phyloP scores from a whole-genome alignment of 768 basidiomycete species.

The Chalciporus pseudorubinellus region DNA sequence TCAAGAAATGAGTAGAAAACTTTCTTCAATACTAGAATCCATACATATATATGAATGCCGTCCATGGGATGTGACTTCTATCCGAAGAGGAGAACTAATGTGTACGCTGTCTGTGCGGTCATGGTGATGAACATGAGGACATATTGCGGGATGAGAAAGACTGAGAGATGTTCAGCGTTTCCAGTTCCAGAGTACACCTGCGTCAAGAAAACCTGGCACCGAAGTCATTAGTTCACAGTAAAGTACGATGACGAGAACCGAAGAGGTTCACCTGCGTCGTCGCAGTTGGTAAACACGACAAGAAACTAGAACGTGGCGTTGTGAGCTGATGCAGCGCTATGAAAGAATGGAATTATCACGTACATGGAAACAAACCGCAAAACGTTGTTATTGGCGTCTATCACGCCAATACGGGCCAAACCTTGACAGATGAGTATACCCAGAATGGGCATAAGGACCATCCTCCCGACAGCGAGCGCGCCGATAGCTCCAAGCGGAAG shows the following conservation, averaged over 20 bases:
- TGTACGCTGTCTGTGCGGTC: constrained; percentile 37
- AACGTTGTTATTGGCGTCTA: constrained; percentile 52
- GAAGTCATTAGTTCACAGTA: not conserved
- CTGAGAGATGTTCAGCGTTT: constrained; percentile 55
- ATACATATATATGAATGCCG: not conserved
- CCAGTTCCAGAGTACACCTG: constrained; percentile 69
- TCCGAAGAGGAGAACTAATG: constrained; percentile 36
- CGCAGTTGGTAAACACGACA: constrained; percentile 60
- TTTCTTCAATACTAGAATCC: not conserved
- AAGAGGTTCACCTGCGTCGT: constrained; percentile 48
- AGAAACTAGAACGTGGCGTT: constrained; percentile 39
- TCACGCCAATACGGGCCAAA: constrained; percentile 46
- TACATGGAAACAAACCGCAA: constrained; percentile 69
- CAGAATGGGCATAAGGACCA: constrained; percentile 57
- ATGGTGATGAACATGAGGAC: constrained; percentile 39
- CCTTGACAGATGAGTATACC: constrained; percentile 57
- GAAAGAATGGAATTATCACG: constrained; percentile 26
- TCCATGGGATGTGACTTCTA: not conserved
- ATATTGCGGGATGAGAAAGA: constrained; percentile 62
- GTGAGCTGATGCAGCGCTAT: not conserved
- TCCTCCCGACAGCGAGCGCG: constrained; percentile 50
- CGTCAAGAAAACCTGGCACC: constrained; percentile 53
- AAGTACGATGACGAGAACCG: not conserved
- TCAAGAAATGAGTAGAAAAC: not conserved
- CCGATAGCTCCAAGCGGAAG: constrained; percentile 53